Conservation (phyloP, 2,329 filamentous ascomycete species). For the Rhynchosporium graminicola region DNA sequence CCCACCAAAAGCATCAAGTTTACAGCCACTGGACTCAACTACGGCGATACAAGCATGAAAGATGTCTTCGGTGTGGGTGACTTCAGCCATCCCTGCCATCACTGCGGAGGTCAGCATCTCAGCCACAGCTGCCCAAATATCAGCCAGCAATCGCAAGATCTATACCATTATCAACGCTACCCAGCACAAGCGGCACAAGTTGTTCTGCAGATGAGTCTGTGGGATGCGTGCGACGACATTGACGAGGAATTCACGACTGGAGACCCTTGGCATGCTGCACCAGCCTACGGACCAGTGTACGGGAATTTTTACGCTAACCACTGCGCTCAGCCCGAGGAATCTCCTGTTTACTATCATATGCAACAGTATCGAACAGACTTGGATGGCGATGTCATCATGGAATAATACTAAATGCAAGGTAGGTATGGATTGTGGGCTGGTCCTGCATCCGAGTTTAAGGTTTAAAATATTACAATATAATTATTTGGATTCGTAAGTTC, state of each 20-base stretch:
- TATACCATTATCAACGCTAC: neutral
- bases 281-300: neutral
- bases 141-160: neutral
- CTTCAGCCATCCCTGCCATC: neutral
- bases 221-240: slow-evolving; percentile 4
- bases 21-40: too few species aligned
- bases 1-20: neutral
- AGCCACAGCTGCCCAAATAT: neutral
- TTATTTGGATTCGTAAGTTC: neutral
- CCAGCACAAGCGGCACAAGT: neutral
- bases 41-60: neutral
- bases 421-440: slow-evolving; percentile 7
- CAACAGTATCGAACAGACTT: neutral
- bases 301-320: neutral
- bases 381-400: slow-evolving; percentile 1
- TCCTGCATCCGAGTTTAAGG: neutral
- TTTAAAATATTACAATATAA: neutral
- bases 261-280: neutral
- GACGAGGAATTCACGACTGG: neutral
- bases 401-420: neutral
- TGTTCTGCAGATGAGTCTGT: neutral
- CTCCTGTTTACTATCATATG: neutral
- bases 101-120: neutral
- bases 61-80: neutral
- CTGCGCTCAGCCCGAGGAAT: neutral